Percentiles rank a stretch among this genome's conserved stretches.
These are phyloP conservation scores for Pichia nanzhaoensis DNA, from an alignment of 805 yeast species.

Conservation along the genomic window DNA sequence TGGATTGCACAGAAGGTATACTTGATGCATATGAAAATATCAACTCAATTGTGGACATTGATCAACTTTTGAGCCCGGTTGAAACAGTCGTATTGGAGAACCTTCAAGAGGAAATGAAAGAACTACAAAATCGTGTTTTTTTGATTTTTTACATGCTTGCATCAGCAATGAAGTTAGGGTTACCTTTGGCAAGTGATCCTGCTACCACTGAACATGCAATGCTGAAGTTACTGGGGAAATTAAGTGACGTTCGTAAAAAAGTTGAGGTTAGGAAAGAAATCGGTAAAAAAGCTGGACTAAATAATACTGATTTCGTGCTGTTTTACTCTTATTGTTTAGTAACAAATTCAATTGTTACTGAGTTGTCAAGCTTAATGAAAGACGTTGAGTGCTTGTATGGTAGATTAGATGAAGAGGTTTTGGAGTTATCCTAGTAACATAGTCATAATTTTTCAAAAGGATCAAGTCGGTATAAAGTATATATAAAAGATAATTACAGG, in stretches of 20 bases:
- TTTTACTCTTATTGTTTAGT: conserved; percentile 71
- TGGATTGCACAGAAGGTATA: conserved; percentile 54
- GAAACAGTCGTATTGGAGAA: conserved; percentile 52
- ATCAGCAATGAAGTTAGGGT: conserved; percentile 65
- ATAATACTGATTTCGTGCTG: conserved; percentile 70
- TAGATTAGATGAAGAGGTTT: conserved; percentile 54
- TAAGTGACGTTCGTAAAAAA: conserved; percentile 48
- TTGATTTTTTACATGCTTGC: conserved; percentile 73
- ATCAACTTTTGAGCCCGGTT: conserved; percentile 43
- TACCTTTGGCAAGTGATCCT: conserved; percentile 71
- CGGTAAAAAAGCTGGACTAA: conserved; percentile 29
- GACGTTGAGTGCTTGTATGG: conserved; percentile 58
- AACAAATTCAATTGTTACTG: conserved; percentile 58
- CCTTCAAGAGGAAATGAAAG: conserved; percentile 53
- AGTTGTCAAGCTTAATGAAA: conserved; percentile 50
- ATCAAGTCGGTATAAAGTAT: too few relatives aligned
- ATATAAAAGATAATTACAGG: conserved; percentile 1
- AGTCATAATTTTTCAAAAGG: not conserved
- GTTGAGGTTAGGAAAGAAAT: conserved; percentile 19
- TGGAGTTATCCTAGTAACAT: conserved; percentile 32
- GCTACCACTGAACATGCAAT: conserved; percentile 73
- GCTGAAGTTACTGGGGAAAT: conserved; percentile 58
- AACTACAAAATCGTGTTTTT: conserved; percentile 66
- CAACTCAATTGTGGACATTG: conserved; percentile 59
- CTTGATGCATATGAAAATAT: conserved; percentile 72